phyloP scores from a whole-genome alignment of 306 rosid species.

The Benincasa hispida region DNA sequence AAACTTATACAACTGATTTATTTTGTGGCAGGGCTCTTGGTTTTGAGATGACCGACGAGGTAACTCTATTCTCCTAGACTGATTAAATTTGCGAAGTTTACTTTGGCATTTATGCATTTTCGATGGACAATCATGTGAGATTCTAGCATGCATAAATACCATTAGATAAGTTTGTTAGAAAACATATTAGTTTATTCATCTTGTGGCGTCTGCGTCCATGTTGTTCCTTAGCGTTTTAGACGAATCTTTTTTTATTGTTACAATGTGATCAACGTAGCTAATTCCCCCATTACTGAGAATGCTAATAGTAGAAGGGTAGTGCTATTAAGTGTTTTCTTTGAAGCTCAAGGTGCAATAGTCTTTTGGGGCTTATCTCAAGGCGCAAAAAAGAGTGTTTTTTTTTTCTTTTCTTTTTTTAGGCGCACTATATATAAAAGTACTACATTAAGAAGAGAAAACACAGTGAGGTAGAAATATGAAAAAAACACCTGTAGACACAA shows the following conservation, averaged over 20 bases:
- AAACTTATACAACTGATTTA: slow-evolving; percentile 1
- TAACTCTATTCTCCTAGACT: slow-evolving; percentile 11
- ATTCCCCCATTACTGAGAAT: not conserved
- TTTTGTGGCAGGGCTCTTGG: slow-evolving; percentile 83
- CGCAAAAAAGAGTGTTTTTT: too few species aligned
- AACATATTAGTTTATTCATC: not conserved
- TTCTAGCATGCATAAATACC: not conserved
- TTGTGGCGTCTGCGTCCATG: not conserved
- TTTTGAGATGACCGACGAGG: slow-evolving; percentile 98
- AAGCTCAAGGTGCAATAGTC: too few species aligned
- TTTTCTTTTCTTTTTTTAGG: too few species aligned
- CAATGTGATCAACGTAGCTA: not conserved
- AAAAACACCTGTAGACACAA: too few species aligned
- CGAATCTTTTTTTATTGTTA: not conserved
- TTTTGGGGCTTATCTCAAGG: too few species aligned
- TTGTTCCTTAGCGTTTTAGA: not conserved
- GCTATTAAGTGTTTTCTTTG: too few species aligned
- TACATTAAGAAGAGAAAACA: too few species aligned
- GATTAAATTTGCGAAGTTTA: not conserved
- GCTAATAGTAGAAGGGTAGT: not conserved
- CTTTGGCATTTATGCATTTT: not conserved
- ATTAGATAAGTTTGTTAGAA: not conserved
- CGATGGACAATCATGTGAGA: not conserved
- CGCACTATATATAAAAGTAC: too few species aligned
- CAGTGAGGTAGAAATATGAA: too few species aligned